Evolutionary conservation across 257 asterid species (phyloP).

Genomic region (Solanum paucissectum): DNA sequence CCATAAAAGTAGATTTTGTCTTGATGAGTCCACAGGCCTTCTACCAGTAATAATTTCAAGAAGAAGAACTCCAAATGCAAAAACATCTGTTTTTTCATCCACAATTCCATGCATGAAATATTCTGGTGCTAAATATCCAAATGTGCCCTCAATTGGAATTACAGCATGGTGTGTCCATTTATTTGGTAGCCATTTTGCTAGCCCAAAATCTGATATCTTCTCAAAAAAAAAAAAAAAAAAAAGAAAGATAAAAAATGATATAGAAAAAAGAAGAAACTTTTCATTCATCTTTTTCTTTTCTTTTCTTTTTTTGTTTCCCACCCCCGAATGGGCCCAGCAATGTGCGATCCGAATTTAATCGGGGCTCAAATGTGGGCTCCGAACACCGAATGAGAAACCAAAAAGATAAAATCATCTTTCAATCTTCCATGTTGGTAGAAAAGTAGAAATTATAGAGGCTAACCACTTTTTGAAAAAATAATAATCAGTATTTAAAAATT

Average conservation of each 20-base stretch:
- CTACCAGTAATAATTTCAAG: slow-evolving; percentile 78
- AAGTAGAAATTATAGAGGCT: not conserved
- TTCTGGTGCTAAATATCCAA: slow-evolving; percentile 86
- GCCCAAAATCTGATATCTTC: slow-evolving; percentile 83
- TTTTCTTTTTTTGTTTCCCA: too few relatives aligned
- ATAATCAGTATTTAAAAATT: not conserved
- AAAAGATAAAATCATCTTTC: too few relatives aligned
- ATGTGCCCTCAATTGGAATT: slow-evolving; percentile 73
- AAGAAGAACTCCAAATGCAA: slow-evolving; percentile 78
- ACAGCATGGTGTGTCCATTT: slow-evolving; percentile 83
- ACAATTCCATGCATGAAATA: slow-evolving; percentile 84
- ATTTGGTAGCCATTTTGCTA: slow-evolving; percentile 84
- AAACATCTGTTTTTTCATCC: slow-evolving; percentile 75
- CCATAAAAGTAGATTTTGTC: slow-evolving; percentile 63
- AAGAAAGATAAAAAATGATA: not conserved
- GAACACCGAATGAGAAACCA: too few relatives aligned
- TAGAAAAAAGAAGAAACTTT: not conserved
- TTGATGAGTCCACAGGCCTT: slow-evolving; percentile 51
- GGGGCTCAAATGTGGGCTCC: too few relatives aligned
- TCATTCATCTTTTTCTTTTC: too few relatives aligned
- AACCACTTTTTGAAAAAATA: not conserved
- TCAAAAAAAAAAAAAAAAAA: not conserved
- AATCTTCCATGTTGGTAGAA: not conserved
- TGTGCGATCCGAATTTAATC: fast-evolving
- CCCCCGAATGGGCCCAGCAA: too few relatives aligned